These are phyloP conservation scores for Hypholoma fasciculare DNA, from an alignment of 768 basidiomycete species.

Conservation along the genomic window DNA sequence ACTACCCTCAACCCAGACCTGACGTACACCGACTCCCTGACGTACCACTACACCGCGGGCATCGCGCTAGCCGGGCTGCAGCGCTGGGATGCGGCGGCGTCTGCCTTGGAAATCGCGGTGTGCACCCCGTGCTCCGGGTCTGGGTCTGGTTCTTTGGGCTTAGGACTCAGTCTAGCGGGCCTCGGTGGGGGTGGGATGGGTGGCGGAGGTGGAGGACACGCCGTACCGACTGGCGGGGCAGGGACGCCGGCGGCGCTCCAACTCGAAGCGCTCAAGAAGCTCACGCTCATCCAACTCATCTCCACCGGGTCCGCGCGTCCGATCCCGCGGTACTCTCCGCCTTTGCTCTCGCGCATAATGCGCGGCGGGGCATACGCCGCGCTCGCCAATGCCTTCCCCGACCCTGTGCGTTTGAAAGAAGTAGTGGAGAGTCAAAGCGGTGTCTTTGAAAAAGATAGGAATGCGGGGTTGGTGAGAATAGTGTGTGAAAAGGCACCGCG, in stretches of 20 bases:
- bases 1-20: slow-evolving; percentile 48
- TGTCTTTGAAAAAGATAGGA: slow-evolving; percentile 55
- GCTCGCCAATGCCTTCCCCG: slow-evolving; percentile 69
- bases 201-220: no score
- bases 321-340: slow-evolving; percentile 73
- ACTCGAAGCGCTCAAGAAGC: slow-evolving; percentile 85
- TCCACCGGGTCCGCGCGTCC: slow-evolving; percentile 66
- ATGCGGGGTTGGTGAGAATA: slow-evolving; percentile 66
- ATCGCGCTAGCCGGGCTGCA: slow-evolving; percentile 65
- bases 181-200: no score
- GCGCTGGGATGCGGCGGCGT: slow-evolving; percentile 68
- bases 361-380: slow-evolving; percentile 66
- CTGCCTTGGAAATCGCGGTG: slow-evolving; percentile 80
- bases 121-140: no score
- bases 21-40: slow-evolving; percentile 74
- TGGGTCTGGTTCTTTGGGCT: no score
- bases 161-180: no score
- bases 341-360: slow-evolving; percentile 52
- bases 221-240: slow-evolving; percentile 32
- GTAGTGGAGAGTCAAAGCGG: slow-evolving; percentile 55
- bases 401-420: slow-evolving; percentile 43
- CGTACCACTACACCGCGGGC: slow-evolving; percentile 86
- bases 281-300: slow-evolving; percentile 77
- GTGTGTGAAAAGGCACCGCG: slow-evolving; percentile 70
- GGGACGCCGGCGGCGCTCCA: slow-evolving; percentile 69